Base-by-base conservation (phyloP, 2,329 filamentous ascomycete species). In the Cryphonectria radicalis region DNA sequence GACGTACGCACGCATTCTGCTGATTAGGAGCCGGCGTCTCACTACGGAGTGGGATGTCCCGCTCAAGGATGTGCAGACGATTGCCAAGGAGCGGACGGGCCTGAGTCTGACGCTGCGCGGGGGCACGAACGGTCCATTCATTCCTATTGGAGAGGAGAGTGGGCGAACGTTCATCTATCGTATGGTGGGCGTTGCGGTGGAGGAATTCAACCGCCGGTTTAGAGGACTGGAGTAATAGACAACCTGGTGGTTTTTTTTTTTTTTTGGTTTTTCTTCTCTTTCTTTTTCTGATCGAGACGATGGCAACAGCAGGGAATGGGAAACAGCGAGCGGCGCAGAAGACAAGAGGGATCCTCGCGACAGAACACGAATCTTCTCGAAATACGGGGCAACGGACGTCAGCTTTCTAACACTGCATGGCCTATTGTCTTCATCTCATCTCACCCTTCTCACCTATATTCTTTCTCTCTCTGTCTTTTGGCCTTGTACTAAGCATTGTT, bases 1-100 rank as follows among this genome's bases (percentile, higher is more conserved):
- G 73, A 98, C 93, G 13, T 96, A 93, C 79, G 87, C 89, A 74
- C 90, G 93, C 4, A 97, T 99, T 79, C 90, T 99, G 86, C 89
- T 98, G 70, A 93, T 99, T 73, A 89, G 94, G 76, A 94, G 93
- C 67, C 92, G 94, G 83, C 92, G 92, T 78, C 85, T 99, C 77
- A 91, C 90, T 68, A 95, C 91, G 25, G 95, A 98, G 82, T 99
- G 96, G 96, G 96, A 99, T 78, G 94, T 98, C 14, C 93, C 94
- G 37, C 86, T 99, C 75, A 98, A 96, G 78, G 96, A 99, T 79
- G 90, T 99, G 28, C 95, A 98, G 85, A 98, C 95, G 0, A 98
- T 99, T 75, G 93, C 92, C 63, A 99, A 98, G 84, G 97, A 99
- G 85, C 87, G 96, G 67, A 99, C 96, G 0, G 97, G 96, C 0